A percentile compares a stretch with the other conserved stretches of the same genome.
phyloP scores from a whole-genome alignment of 768 basidiomycete genomes.

The Lentinula aciculospora region DNA sequence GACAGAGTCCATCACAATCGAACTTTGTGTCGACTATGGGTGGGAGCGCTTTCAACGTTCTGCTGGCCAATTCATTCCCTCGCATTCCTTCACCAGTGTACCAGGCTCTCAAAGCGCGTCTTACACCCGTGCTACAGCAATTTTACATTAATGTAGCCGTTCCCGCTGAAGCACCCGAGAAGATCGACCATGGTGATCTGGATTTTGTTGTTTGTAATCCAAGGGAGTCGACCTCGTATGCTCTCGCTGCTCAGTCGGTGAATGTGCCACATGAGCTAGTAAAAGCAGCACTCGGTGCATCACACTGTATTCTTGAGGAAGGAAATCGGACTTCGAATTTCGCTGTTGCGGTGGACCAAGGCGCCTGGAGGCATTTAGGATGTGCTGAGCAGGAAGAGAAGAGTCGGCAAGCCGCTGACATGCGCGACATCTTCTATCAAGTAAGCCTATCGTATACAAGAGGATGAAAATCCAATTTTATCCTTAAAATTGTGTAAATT shows the following conservation, averaged over 20 bases:
- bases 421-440: slow-evolving; percentile 35
- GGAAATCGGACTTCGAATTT: slow-evolving; percentile 60
- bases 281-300: slow-evolving; percentile 40
- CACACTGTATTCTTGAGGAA: slow-evolving; percentile 36
- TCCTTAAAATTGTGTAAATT: neutral
- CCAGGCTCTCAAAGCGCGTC: slow-evolving; percentile 38
- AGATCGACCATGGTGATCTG: slow-evolving; percentile 61
- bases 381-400: slow-evolving; percentile 23
- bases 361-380: slow-evolving; percentile 31
- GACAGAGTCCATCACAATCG: neutral
- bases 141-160: slow-evolving; percentile 49
- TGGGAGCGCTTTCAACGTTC: slow-evolving; percentile 56
- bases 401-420: slow-evolving; percentile 16
- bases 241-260: slow-evolving; percentile 11
- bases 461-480: neutral
- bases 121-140: slow-evolving; percentile 32
- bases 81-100: slow-evolving; percentile 58
- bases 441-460: slow-evolving; percentile 13
- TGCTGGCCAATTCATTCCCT: slow-evolving; percentile 46
- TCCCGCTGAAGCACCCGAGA: slow-evolving; percentile 61
- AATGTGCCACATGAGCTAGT: slow-evolving; percentile 31
- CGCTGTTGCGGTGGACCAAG: slow-evolving; percentile 39
- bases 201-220: slow-evolving; percentile 50
- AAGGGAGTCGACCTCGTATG: neutral
- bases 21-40: slow-evolving; percentile 40